Percentiles rank a stretch among this genome's conserved stretches.
Evolutionary conservation across 805 yeast species (phyloP).

Genomic region (Metschnikowia borealis): DNA sequence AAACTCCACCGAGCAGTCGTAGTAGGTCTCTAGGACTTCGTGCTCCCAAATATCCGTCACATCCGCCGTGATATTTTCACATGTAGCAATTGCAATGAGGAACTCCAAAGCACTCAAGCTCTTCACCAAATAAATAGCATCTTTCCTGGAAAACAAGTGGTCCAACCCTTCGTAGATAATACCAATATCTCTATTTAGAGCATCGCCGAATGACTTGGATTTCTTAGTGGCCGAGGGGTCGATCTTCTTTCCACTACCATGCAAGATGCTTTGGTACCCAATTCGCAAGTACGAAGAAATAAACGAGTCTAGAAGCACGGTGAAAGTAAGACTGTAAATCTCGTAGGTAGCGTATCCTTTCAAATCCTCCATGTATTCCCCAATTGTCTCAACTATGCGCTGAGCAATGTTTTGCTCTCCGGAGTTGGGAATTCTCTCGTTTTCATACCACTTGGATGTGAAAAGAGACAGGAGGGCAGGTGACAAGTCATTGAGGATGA

Average conservation of each 20-base stretch:
- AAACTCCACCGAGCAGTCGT: slow-evolving; percentile 74
- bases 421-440: slow-evolving; percentile 19
- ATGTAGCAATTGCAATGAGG: slow-evolving; percentile 36
- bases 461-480: slow-evolving; percentile 61
- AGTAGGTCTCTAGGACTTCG: slow-evolving; percentile 58
- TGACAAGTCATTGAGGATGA: slow-evolving; percentile 69
- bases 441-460: slow-evolving; percentile 65
- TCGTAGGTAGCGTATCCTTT: slow-evolving; percentile 43
- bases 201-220: slow-evolving; percentile 36
- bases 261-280: slow-evolving; percentile 39
- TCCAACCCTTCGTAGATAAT: slow-evolving; percentile 35
- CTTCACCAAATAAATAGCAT: slow-evolving; percentile 34
- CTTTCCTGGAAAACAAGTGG: slow-evolving; percentile 38
- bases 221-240: slow-evolving; percentile 36
- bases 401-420: slow-evolving; percentile 46
- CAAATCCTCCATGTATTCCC: slow-evolving; percentile 69
- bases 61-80: slow-evolving; percentile 30
- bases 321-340: slow-evolving; percentile 37
- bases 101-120: slow-evolving; percentile 40
- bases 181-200: slow-evolving; percentile 35
- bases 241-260: slow-evolving; percentile 40
- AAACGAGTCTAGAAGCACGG: slow-evolving; percentile 35
- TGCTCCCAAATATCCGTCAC: slow-evolving; percentile 50
- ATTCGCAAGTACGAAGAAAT: slow-evolving; percentile 36
- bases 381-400: slow-evolving; percentile 66